These are phyloP conservation scores for Phallus indusiatus DNA, from an alignment of 768 basidiomycete species.

Conservation along the genomic window DNA sequence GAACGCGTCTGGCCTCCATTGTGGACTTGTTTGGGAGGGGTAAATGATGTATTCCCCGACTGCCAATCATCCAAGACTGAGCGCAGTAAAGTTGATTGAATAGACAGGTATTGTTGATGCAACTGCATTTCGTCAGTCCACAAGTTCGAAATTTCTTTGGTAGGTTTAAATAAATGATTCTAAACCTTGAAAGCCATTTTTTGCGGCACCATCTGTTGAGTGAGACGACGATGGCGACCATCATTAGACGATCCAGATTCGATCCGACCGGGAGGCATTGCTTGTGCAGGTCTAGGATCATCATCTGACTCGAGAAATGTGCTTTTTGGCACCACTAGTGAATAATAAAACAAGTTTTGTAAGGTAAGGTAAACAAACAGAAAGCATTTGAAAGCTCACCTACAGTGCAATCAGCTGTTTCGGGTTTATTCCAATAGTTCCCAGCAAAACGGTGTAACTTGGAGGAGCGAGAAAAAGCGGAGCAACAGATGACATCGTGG, in stretches of 20 bases:
- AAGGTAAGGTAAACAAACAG: not conserved
- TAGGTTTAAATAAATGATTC: constrained; percentile 1
- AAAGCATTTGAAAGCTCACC: constrained; percentile 28
- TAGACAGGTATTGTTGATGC: constrained; percentile 74
- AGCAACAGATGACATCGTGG: constrained; percentile 42
- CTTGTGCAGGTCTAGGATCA: constrained; percentile 7
- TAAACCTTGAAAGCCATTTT: constrained; percentile 57
- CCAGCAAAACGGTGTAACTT: constrained; percentile 59
- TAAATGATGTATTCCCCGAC: not conserved
- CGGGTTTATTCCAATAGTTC: constrained; percentile 64
- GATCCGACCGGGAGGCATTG: not conserved
- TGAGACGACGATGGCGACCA: constrained; percentile 6
- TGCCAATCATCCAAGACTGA: constrained; percentile 52
- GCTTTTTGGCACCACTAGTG: constrained; percentile 25
- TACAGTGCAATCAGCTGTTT: constrained; percentile 72
- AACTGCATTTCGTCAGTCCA: constrained; percentile 34
- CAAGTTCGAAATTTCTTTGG: not conserved
- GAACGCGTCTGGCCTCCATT: not conserved
- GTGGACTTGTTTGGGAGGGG: not conserved
- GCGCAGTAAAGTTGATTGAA: constrained; percentile 67
- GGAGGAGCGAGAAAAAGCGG: constrained; percentile 20
- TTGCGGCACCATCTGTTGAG: constrained; percentile 16
- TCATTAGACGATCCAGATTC: not conserved
- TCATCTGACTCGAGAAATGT: constrained; percentile 25
- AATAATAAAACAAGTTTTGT: not conserved